Percentiles rank a stretch among this genome's conserved stretches.
Evolutionary conservation across 2,329 filamentous ascomycete species (phyloP).

Genomic region (Aspergillus sp.): DNA sequence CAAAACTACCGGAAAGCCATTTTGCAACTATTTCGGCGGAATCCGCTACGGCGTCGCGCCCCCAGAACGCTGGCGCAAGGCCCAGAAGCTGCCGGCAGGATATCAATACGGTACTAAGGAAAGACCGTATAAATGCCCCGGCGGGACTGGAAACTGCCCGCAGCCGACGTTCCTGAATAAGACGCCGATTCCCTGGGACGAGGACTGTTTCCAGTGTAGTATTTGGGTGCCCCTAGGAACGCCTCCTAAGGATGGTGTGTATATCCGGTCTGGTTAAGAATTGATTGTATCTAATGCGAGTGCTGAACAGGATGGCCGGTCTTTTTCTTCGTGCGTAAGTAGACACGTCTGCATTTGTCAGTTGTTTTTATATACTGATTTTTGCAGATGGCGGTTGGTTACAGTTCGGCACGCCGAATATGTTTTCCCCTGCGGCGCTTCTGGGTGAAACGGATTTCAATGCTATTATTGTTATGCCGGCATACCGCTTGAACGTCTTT

Average conservation of each 20-base stretch:
- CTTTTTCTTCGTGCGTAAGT: conserved; percentile 57
- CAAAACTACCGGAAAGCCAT: conserved; percentile 27
- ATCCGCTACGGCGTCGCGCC: conserved; percentile 57
- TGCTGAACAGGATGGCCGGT: conserved; percentile 54
- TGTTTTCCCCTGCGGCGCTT: conserved; percentile 45
- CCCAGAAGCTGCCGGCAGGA: conserved; percentile 47
- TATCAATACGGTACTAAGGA: conserved; percentile 53
- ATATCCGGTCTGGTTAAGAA: too few relatives aligned
- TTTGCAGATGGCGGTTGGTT: conserved; percentile 53
- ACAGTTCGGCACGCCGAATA: conserved; percentile 56
- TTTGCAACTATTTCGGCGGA: conserved; percentile 56
- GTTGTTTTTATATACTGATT: too few relatives aligned
- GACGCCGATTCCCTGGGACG: conserved; percentile 27
- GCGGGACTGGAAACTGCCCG: conserved; percentile 47
- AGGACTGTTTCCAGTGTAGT: conserved; percentile 59
- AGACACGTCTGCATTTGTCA: background rate
- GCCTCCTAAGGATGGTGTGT: conserved; percentile 37
- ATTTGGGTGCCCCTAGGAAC: conserved; percentile 54
- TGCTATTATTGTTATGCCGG: conserved; percentile 55
- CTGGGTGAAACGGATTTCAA: conserved; percentile 51
- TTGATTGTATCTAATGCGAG: background rate
- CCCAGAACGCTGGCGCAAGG: conserved; percentile 50
- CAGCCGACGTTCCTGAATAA: conserved; percentile 42
- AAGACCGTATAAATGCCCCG: conserved; percentile 48
- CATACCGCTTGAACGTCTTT: conserved; percentile 57